Base-by-base conservation (phyloP, 106 monocot genomes). In the Acorus gramineus region DNA sequence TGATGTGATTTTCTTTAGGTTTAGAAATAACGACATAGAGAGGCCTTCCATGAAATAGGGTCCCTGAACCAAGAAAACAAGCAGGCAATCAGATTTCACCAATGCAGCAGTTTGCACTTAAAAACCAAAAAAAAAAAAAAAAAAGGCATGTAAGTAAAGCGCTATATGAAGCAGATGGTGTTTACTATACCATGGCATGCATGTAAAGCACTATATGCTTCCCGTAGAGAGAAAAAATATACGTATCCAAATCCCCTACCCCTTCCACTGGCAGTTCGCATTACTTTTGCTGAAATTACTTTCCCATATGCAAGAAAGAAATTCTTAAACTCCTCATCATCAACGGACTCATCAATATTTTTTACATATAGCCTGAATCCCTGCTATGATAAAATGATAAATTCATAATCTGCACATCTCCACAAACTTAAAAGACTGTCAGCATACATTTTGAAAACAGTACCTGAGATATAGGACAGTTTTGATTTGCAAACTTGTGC, bases 201-300 rank as follows among this genome's bases (percentile, higher is more conserved):
- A 0, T 43, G 43, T 44, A 90, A 59, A 64, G 86, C 90, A 8
- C 55, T 75, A 5, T 45, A 64, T 49, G 86, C 86, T 47, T 80
- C 90, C 53, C 73, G 65, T 50, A 46, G 47, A 13, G 73, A 60
- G 9, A 74, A 73, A 70, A 83, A 85, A 57, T 57, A 56, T 28
- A 90, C 75, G 47, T 83, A 83, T 4, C 85, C 90, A 63, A 73
- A 83, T 45, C 82, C 90, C 67, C 60, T 80, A 70, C 80, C 78
- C 50, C 8, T 4, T 14, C 80, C 80, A 58, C 65, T 73, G 2
- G 6, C 5, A 50, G 65, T 60, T 10, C 43, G 64, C 56, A 73
- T 62, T 9, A 82, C 78, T 54, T 61, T 85, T 53, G 64, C 57
- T 2, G 71, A 82, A 0, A 63, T 2, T 62, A 85, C 64, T 52